These are phyloP conservation scores for Diplosphaera chodatii DNA, from an alignment of 139 green algal genomes.

Conservation along the genomic window DNA sequence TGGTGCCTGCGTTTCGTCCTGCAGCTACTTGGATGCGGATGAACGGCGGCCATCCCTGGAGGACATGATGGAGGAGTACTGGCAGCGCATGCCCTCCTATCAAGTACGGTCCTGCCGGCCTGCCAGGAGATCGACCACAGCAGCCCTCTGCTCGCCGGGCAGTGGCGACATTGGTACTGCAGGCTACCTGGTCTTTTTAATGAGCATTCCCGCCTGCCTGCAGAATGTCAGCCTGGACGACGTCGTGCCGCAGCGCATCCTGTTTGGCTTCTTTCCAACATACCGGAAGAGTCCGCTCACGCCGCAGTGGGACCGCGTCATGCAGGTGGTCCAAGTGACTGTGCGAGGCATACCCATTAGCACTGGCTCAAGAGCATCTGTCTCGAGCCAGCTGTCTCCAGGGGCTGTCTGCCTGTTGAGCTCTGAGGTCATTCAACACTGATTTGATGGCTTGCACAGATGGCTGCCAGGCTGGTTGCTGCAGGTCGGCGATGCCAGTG, in stretches of 20 bases:
- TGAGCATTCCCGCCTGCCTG: no score
- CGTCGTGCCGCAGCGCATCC: conserved; percentile 69
- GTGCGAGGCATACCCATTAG: no score
- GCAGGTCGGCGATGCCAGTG: conserved; percentile 61
- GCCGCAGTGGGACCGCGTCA: conserved; percentile 62
- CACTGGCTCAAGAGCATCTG: no score
- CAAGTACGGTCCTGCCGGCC: no score
- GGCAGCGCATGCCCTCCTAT: conserved; percentile 85
- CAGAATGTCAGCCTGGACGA: conserved; percentile 54
- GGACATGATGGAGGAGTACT: conserved; percentile 89
- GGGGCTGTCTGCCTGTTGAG: neutral
- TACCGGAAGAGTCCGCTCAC: conserved; percentile 75
- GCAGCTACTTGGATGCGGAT: conserved; percentile 78
- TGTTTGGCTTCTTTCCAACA: conserved; percentile 95
- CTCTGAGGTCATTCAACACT: no score
- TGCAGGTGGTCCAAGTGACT: conserved; percentile 39
- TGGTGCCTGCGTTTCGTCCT: no score
- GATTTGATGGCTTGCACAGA: no score
- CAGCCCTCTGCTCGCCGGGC: no score
- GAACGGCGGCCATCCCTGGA: conserved; percentile 55
- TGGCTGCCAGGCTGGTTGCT: no score
- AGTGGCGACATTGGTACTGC: no score
- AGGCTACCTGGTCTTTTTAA: no score
- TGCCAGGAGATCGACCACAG: no score
- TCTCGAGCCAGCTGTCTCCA: neutral